A percentile compares a stretch with the other conserved stretches of the same genome.
phyloP scores from a whole-genome alignment of 2,329 filamentous ascomycete species.

The Cladosporium sp. region DNA sequence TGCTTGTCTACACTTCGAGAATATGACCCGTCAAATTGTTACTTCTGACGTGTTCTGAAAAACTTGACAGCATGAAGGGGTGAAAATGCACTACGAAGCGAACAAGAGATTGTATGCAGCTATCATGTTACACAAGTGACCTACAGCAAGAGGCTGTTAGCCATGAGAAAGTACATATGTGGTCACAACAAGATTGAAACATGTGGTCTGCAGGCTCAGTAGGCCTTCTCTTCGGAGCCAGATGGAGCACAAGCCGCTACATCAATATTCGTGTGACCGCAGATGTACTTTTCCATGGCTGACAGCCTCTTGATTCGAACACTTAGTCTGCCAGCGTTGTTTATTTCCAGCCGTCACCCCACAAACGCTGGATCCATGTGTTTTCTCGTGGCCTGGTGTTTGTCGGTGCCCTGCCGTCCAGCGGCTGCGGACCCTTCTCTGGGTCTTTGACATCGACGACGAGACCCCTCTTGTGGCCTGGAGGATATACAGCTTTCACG shows the following conservation, averaged over 20 bases:
- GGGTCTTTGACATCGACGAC: slow-evolving; percentile 31
- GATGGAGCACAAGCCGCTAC: neutral
- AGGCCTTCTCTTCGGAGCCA: neutral
- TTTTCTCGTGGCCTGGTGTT: slow-evolving; percentile 24
- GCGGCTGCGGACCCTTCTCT: slow-evolving; percentile 34
- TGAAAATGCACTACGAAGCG: neutral
- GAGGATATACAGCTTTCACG: slow-evolving; percentile 18
- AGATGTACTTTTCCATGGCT: neutral
- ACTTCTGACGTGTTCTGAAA: neutral
- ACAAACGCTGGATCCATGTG: slow-evolving; percentile 28
- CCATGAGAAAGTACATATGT: neutral
- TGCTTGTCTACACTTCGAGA: neutral
- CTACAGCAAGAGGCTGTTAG: neutral
- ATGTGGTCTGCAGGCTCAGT: neutral
- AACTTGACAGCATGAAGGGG: neutral
- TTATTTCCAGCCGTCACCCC: slow-evolving; percentile 35
- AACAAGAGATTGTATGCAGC: neutral
- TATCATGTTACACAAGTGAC: neutral
- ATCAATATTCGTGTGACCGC: neutral
- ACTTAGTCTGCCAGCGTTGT: neutral
- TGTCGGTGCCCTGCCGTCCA: slow-evolving; percentile 21
- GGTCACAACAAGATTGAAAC: neutral
- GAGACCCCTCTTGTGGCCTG: slow-evolving; percentile 32
- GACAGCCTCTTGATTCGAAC: neutral
- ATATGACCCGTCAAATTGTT: neutral